Conservation (phyloP, 805 yeast species). For the Pichia sporocuriosa region DNA sequence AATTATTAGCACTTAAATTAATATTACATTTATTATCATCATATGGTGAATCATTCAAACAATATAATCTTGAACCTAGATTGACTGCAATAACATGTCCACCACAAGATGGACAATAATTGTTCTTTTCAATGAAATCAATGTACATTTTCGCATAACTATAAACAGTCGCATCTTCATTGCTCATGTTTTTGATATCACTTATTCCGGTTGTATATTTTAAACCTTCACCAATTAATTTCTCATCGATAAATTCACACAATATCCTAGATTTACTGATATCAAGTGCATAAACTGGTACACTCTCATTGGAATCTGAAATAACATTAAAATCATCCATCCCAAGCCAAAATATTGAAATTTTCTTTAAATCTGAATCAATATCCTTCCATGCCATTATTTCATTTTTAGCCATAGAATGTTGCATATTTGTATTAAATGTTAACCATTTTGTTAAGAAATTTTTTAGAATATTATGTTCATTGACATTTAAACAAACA, state of each 20-base stretch:
- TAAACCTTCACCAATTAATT: neutral
- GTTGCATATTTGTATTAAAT: slow-evolving; percentile 6
- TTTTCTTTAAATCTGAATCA: slow-evolving; percentile 2
- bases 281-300: slow-evolving; percentile 61
- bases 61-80: slow-evolving; percentile 57
- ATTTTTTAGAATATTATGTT: neutral
- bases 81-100: slow-evolving; percentile 50
- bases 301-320: slow-evolving; percentile 42
- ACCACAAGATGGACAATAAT: slow-evolving; percentile 87
- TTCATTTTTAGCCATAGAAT: neutral
- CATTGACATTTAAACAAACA: neutral
- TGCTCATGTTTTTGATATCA: slow-evolving; percentile 21
- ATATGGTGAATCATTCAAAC: slow-evolving; percentile 33
- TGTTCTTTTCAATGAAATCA: slow-evolving; percentile 75
- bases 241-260: neutral
- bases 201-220: slow-evolving; percentile 1
- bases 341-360: slow-evolving; percentile 9
- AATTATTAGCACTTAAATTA: slow-evolving; percentile 47
- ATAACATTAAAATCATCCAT: slow-evolving; percentile 6
- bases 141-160: slow-evolving; percentile 79
- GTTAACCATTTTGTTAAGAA: slow-evolving; percentile 7
- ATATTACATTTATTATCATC: slow-evolving; percentile 30
- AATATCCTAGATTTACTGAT: slow-evolving; percentile 29
- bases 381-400: neutral
- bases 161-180: slow-evolving; percentile 54